Percentiles rank a stretch among this genome's conserved stretches.
phyloP scores from a whole-genome alignment of 2,329 filamentous ascomycete genomes.

The Hypoxylon sp. region DNA sequence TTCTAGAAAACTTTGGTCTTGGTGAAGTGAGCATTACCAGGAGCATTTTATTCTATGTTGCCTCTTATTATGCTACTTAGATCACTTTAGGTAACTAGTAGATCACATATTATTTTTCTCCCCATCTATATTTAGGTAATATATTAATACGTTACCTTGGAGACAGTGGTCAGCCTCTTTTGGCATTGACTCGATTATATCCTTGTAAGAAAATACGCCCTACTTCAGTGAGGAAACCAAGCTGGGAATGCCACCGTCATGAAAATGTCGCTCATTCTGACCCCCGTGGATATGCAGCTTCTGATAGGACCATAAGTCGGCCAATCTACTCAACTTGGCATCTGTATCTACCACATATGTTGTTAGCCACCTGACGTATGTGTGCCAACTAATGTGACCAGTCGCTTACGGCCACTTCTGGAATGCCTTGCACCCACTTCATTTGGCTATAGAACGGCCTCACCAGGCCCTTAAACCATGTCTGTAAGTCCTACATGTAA shows the following conservation, averaged over 20 bases:
- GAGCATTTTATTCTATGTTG: neutral
- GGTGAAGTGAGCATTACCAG: neutral
- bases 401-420: neutral
- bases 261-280: conserved; percentile 12
- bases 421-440: conserved; percentile 8
- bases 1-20: conserved; percentile 5
- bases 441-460: conserved; percentile 20
- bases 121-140: neutral
- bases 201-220: conserved; percentile 28
- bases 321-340: conserved; percentile 11
- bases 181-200: conserved; percentile 15
- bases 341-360: conserved; percentile 19
- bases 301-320: conserved; percentile 9
- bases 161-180: conserved; percentile 15
- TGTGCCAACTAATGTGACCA: conserved; percentile 1
- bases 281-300: conserved; percentile 11
- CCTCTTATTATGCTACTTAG: conserved; percentile 1
- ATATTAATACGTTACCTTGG: neutral
- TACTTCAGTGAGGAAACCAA: conserved; percentile 15
- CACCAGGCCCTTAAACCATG: neutral
- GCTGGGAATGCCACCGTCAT: conserved; percentile 9
- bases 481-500: neutral
- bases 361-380: conserved; percentile 22
- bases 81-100: conserved; percentile 1
- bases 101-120: neutral